Evolutionary conservation across 2,329 filamentous ascomycete genomes (phyloP), one percentile per base, ranked within the genome.

Genomic region (Colletotrichum salicis): DNA sequence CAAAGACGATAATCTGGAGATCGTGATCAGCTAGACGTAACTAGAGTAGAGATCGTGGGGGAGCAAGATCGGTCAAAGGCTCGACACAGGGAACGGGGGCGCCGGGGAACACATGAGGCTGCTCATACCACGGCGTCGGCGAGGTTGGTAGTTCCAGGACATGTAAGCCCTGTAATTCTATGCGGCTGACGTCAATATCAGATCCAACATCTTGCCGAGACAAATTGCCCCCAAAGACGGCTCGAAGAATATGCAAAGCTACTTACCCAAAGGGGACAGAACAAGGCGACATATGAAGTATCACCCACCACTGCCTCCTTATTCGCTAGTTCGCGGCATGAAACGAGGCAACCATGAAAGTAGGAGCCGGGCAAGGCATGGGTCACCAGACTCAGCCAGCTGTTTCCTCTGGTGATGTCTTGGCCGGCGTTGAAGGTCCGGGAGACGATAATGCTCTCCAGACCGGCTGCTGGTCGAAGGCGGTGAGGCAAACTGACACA

Each of bases 201-300:
- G 29, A 45, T 45, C 19, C 35, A 45, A 31, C 12, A 51, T 1
- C 29, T 56, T 27, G 41, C 41, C 19, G 41, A 48, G 60, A 27
- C 22, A n/a, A n/a, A 12, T 24, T 13, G 13, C 2, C 19, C 27
- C 15, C 29, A 19, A 62, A 27, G 19, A 27, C 2, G 41, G 52
- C 31, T 52, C 10, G 29, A 31, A 54, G 35, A 57, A 41, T 24
- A 60, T 54, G 45, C n/a, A 55, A 55, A 55, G n/a, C 37, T 48
- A 52, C 37, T 64, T 56, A 22, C 65, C 65, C 59, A 56, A 70
- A 64, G 5, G 61, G 65, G 70, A 57, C n/a, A 71, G 60, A 31
- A 60, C 24, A 64, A 72, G 70, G 70, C 65, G 65, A 56, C 65
- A 70, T 71, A 72, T 72, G 61, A 72, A 71, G 70, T 72, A 72